phyloP scores from a whole-genome alignment of 2,329 filamentous ascomycete species.

The Aspergillus ruber region DNA sequence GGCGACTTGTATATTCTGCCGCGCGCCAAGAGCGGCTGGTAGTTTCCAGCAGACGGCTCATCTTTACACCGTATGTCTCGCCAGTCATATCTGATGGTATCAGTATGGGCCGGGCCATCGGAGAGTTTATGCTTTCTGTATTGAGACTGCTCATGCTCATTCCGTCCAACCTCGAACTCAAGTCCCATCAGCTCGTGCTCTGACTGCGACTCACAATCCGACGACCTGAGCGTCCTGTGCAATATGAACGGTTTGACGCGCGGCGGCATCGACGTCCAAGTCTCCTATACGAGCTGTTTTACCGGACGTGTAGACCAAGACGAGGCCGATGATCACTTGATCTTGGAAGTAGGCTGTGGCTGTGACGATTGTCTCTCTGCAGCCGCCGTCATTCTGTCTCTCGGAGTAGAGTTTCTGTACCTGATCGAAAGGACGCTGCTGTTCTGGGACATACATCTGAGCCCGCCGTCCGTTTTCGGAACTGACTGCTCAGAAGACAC shows the following conservation, averaged over 20 bases:
- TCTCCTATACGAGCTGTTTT: constrained; percentile 1
- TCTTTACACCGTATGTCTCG: constrained; percentile 4
- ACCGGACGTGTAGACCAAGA: constrained; percentile 2
- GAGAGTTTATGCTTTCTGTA: background rate
- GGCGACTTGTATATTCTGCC: background rate
- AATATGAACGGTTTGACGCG: constrained; percentile 1
- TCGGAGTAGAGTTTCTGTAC: constrained; percentile 8
- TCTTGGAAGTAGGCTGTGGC: constrained; percentile 1
- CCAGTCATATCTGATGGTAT: constrained; percentile 1
- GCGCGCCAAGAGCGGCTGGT: background rate
- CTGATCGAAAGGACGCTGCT: constrained; percentile 4
- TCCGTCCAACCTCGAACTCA: constrained; percentile 2
- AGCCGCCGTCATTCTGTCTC: background rate
- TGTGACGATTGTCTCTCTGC: constrained; percentile 1
- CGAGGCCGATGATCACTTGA: constrained; percentile 1
- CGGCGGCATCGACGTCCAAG: background rate
- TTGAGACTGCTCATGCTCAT: background rate
- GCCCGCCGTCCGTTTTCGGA: background rate
- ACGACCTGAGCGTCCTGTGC: background rate
- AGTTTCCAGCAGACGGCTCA: background rate
- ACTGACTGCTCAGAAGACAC: constrained; percentile 3
- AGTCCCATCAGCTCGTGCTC: background rate
- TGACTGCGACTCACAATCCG: constrained; percentile 1
- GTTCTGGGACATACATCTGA: constrained; percentile 1
- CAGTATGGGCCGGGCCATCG: background rate